These are phyloP conservation scores for Theobroma cacao DNA, from an alignment of 345 rosid genomes.

Conservation along the genomic window DNA sequence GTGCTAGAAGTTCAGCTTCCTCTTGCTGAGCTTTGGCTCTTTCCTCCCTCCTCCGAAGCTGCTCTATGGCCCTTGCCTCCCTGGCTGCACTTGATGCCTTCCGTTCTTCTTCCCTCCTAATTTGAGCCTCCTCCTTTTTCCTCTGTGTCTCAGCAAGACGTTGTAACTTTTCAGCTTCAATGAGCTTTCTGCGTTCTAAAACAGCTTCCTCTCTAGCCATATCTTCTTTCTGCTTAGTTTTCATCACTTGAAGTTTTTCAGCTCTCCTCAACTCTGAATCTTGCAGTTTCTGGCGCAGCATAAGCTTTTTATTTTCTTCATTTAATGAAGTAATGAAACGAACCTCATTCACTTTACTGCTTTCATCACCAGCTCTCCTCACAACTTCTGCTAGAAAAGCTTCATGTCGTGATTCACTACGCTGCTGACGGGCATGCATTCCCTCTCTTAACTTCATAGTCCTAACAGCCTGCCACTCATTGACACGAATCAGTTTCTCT, in stretches of 20 bases:
- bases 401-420: conserved; percentile 75
- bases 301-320: conserved; percentile 76
- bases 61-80: conserved; percentile 70
- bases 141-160: conserved; percentile 77
- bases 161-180: conserved; percentile 80
- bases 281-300: conserved; percentile 70
- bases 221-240: conserved; percentile 70
- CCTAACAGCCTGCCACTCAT: conserved; percentile 81
- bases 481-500: conserved; percentile 67
- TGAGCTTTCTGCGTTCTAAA: conserved; percentile 65
- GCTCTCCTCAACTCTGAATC: conserved; percentile 80
- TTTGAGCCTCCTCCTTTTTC: conserved; percentile 79
- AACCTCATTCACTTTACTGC: conserved; percentile 81
- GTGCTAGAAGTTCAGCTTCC: conserved; percentile 80
- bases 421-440: conserved; percentile 76
- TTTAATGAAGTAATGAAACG: conserved; percentile 79
- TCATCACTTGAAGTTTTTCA: conserved; percentile 67
- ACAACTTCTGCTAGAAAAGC: conserved; percentile 76
- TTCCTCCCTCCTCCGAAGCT: conserved; percentile 69
- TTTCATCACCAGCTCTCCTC: conserved; percentile 86
- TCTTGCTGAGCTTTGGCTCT: conserved; percentile 84
- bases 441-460: conserved; percentile 68
- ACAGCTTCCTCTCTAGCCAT: conserved; percentile 82
- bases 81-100: conserved; percentile 80
- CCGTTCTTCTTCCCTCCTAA: conserved; percentile 83